Evolutionary conservation across 2,329 filamentous ascomycete species (phyloP).

Genomic region (Pseudophaeomoniella oleicola): DNA sequence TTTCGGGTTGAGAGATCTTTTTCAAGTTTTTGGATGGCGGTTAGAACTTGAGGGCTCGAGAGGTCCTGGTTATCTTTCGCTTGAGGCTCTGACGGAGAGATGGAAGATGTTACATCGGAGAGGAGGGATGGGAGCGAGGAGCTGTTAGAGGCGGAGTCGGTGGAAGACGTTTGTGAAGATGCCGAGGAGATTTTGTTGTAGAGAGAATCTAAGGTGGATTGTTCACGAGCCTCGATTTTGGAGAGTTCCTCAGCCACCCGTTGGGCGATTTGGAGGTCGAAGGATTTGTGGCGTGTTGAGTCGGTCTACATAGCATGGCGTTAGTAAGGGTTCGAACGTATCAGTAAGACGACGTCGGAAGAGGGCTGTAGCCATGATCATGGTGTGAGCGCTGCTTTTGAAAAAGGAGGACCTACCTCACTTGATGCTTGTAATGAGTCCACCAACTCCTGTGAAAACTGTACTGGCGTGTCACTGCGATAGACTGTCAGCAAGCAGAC

Average conservation of each 20-base stretch:
- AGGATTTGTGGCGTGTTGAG: constrained; percentile 63
- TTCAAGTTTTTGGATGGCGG: constrained; percentile 11
- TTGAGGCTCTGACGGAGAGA: constrained; percentile 1
- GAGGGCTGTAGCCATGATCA: constrained; percentile 3
- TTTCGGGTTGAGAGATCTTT: constrained; percentile 47
- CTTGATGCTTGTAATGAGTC: constrained; percentile 70
- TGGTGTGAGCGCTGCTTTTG: not conserved
- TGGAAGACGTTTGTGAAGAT: constrained; percentile 11
- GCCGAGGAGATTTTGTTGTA: constrained; percentile 41
- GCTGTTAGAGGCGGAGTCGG: constrained; percentile 11
- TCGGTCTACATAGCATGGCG: constrained; percentile 83
- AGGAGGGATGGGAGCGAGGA: constrained; percentile 5
- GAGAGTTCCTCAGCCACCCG: constrained; percentile 77
- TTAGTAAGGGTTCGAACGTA: no score
- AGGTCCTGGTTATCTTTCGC: not conserved
- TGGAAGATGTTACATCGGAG: not conserved
- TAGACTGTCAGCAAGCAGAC: constrained; percentile 3
- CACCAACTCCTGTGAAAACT: constrained; percentile 68
- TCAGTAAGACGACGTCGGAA: no score
- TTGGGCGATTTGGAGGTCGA: constrained; percentile 77
- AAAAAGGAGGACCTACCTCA: constrained; percentile 47
- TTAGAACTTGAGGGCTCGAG: not conserved
- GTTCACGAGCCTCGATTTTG: constrained; percentile 57
- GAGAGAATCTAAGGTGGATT: constrained; percentile 52
- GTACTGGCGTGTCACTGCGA: constrained; percentile 45